Evolutionary conservation across 2,329 filamentous ascomycete species (phyloP).

Genomic region (Ilyonectria sp.): DNA sequence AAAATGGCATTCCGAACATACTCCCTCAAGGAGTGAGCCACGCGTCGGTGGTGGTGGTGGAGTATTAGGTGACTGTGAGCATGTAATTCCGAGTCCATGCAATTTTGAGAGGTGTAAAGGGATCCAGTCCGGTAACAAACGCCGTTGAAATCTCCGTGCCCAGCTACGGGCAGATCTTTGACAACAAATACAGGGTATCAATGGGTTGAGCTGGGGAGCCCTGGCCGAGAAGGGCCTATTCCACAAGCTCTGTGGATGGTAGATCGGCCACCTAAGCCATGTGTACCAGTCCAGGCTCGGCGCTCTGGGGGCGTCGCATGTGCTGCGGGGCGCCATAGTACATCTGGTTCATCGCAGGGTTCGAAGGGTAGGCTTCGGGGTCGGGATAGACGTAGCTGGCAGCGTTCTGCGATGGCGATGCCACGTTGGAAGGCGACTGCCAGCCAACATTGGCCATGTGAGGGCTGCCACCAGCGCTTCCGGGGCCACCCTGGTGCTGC

Average conservation of each 20-base stretch:
- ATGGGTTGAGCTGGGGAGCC: constrained; percentile 30
- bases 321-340: constrained; percentile 78
- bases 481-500: constrained; percentile 76
- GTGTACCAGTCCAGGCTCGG: constrained; percentile 71
- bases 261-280: constrained; percentile 54
- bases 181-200: constrained; percentile 46
- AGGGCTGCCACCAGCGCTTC: constrained; percentile 86
- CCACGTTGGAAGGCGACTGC: constrained; percentile 86
- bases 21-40: constrained; percentile 48
- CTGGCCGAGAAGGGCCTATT: constrained; percentile 14
- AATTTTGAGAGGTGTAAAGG: constrained; percentile 30
- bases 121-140: constrained; percentile 43
- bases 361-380: constrained; percentile 79
- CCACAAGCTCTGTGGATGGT: constrained; percentile 30
- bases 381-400: constrained; percentile 86
- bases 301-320: constrained; percentile 81
- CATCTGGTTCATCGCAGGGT: constrained; percentile 74
- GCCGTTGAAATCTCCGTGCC: constrained; percentile 34
- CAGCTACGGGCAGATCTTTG: constrained; percentile 29
- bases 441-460: constrained; percentile 88
- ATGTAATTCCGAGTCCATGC: constrained; percentile 40
- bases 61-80: constrained; percentile 44
- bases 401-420: constrained; percentile 78
- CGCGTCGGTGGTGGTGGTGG: constrained; percentile 22
- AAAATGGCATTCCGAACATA: constrained; percentile 41